Conservation (phyloP, 2,329 filamentous ascomycete species). For the Aspergillus sp. region DNA sequence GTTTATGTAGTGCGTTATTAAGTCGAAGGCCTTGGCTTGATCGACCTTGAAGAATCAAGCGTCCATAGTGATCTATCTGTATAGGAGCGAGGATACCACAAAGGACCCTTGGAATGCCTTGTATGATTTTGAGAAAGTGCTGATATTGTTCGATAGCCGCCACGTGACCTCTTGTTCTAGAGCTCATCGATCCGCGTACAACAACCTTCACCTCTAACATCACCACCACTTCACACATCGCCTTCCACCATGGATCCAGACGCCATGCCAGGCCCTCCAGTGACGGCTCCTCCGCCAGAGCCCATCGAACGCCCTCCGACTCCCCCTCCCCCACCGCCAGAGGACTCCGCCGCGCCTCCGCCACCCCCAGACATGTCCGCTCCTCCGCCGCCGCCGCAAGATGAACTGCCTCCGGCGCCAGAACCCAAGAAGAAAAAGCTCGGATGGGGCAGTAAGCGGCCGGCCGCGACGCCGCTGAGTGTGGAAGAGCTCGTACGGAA, state of each 20-base stretch:
- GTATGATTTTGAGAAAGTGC: no score
- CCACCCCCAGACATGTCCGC: constrained; percentile 36
- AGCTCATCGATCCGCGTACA: background rate
- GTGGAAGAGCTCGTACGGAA: constrained; percentile 82
- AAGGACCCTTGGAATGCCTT: no score
- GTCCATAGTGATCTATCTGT: no score
- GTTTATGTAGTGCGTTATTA: background rate
- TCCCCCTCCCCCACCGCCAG: constrained; percentile 41
- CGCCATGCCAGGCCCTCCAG: constrained; percentile 18
- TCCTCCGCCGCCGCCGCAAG: constrained; percentile 42
- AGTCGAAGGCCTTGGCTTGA: background rate
- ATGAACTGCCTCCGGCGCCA: constrained; percentile 35
- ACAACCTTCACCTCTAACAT: constrained; percentile 1
- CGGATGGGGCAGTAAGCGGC: constrained; percentile 49
- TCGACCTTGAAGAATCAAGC: no score
- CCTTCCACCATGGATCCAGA: constrained; percentile 33
- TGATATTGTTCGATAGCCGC: no score
- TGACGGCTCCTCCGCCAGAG: constrained; percentile 36
- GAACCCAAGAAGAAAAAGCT: constrained; percentile 53
- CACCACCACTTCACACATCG: background rate
- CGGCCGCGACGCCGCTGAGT: constrained; percentile 59
- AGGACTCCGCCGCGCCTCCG: constrained; percentile 39
- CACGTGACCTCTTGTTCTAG: no score
- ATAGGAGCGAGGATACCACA: no score
- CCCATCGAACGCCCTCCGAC: constrained; percentile 35